phyloP scores from a whole-genome alignment of 2,329 filamentous ascomycete genomes.

The Aspergillus pseudoviridinutans region DNA sequence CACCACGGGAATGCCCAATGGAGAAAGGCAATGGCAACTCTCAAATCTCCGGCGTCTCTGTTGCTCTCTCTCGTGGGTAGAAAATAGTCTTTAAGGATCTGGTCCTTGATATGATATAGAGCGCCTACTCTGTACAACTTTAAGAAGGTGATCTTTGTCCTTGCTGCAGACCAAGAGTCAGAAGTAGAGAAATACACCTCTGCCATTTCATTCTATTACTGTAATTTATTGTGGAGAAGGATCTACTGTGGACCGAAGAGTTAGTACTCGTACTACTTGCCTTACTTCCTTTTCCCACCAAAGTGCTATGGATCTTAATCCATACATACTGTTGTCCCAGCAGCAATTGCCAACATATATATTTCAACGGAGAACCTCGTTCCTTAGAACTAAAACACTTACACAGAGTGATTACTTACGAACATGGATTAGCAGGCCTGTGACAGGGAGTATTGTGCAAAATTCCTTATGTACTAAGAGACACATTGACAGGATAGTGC shows the following conservation, averaged over 20 bases:
- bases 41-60: neutral
- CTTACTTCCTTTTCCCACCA: neutral
- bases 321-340: neutral
- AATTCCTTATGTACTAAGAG: neutral
- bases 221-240: neutral
- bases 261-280: neutral
- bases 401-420: neutral
- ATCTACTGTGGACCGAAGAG: neutral
- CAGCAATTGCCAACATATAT: neutral
- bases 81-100: neutral
- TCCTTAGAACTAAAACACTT: neutral
- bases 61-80: neutral
- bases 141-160: neutral
- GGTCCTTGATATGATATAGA: neutral
- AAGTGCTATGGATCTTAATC: neutral
- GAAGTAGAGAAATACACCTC: neutral
- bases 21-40: neutral
- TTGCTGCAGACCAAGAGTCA: neutral
- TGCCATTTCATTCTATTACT: neutral
- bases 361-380: neutral
- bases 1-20: neutral
- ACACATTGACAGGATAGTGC: neutral
- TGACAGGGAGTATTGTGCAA: neutral
- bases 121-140: neutral
- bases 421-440: neutral